These are phyloP conservation scores for Mucor saturninus DNA, from an alignment of 371 early-diverging fungal species.

Conservation along the genomic window DNA sequence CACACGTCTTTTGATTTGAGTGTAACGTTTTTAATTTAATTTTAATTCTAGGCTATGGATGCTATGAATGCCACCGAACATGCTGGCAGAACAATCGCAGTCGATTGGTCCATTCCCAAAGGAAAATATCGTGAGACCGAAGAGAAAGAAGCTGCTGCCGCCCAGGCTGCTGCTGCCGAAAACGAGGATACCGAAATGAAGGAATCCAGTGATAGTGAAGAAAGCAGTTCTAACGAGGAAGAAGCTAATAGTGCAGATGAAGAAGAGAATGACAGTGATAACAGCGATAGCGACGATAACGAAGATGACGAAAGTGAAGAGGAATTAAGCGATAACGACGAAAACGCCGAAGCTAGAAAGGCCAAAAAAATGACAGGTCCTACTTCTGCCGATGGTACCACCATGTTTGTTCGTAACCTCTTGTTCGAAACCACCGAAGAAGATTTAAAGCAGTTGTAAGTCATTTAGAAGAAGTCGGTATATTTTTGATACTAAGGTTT, in stretches of 20 bases:
- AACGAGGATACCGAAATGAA: conserved; percentile 36
- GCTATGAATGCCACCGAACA: conserved; percentile 76
- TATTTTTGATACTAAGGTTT: not conserved
- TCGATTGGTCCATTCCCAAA: conserved; percentile 87
- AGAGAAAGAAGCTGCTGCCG: conserved; percentile 37
- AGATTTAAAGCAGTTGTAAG: conserved; percentile 74
- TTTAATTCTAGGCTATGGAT: conserved; percentile 64
- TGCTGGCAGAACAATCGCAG: conserved; percentile 77
- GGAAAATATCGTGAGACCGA: conserved; percentile 68
- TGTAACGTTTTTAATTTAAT: not conserved
- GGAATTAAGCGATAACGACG: conserved; percentile 47
- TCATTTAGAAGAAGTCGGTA: not conserved
- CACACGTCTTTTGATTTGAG: not conserved
- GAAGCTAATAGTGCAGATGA: conserved; percentile 26
- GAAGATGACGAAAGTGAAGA: conserved; percentile 48
- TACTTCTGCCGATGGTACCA: conserved; percentile 67
- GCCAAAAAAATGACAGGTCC: conserved; percentile 38
- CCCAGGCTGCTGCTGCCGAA: conserved; percentile 15
- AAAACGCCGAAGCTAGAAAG: conserved; percentile 33
- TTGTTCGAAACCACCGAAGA: conserved; percentile 89
- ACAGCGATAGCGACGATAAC: conserved; percentile 40
- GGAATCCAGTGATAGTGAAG: conserved; percentile 32
- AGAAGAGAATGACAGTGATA: conserved; percentile 44
- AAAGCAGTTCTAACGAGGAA: conserved; percentile 36
- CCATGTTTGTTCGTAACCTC: conserved; percentile 92